Evolutionary conservation across 106 monocot genomes (phyloP).

Genomic region (Apostasia shenzhenica): DNA sequence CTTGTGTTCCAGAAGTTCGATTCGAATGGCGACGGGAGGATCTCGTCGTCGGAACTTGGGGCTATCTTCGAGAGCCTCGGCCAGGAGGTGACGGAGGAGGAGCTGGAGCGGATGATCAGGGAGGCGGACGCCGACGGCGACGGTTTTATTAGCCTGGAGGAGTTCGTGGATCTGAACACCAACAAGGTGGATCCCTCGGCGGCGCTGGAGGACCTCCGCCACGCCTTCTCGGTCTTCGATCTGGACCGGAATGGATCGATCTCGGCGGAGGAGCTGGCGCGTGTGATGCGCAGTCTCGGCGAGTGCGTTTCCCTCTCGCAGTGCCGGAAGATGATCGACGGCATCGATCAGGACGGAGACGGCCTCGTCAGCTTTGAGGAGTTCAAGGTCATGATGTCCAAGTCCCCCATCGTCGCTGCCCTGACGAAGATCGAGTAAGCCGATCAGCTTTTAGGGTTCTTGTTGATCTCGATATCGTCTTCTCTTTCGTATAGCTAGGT

Average conservation of each 20-base stretch:
- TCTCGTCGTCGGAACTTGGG: slow-evolving; percentile 28
- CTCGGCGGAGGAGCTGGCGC: slow-evolving; percentile 44
- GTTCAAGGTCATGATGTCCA: slow-evolving; percentile 44
- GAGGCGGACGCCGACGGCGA: slow-evolving; percentile 50
- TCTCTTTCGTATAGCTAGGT: no score
- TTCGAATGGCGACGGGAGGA: slow-evolving; percentile 35
- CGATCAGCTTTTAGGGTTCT: no score
- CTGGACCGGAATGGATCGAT: slow-evolving; percentile 38
- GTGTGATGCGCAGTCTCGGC: slow-evolving; percentile 33
- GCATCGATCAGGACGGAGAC: slow-evolving; percentile 42
- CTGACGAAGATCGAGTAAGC: no score
- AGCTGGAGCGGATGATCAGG: slow-evolving; percentile 31
- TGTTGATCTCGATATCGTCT: no score
- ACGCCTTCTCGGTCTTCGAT: slow-evolving; percentile 44
- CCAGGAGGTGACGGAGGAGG: slow-evolving; percentile 13
- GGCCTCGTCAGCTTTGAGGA: slow-evolving; percentile 47
- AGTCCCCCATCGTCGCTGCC: no score
- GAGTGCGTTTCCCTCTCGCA: slow-evolving; percentile 31
- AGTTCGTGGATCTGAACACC: slow-evolving; percentile 35
- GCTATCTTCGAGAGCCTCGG: slow-evolving; percentile 31
- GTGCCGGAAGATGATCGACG: slow-evolving; percentile 48
- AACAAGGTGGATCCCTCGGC: slow-evolving; percentile 13
- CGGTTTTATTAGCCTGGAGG: slow-evolving; percentile 38
- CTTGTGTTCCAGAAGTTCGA: slow-evolving; percentile 47
- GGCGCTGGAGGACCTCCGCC: slow-evolving; percentile 25